phyloP scores from a whole-genome alignment of 2,329 filamentous ascomycete species.

The Claviceps fusiformis region DNA sequence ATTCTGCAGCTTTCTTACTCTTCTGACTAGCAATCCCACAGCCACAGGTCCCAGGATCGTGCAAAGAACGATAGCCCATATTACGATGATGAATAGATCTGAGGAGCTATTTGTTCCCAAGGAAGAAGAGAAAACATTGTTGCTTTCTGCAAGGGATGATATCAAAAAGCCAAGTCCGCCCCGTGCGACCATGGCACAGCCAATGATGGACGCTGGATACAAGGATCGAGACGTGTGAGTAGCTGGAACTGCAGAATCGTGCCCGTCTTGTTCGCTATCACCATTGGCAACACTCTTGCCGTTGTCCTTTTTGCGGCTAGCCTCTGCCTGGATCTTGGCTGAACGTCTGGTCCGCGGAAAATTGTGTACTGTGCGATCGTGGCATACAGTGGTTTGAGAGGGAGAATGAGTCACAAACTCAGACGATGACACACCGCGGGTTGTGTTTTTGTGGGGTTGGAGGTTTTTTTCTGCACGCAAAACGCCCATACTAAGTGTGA shows the following conservation, averaged over 20 bases:
- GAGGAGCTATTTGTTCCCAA: slow-evolving; percentile 11
- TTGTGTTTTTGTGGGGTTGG: background rate
- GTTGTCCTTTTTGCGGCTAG: background rate
- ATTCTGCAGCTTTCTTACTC: slow-evolving; percentile 21
- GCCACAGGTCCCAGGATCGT: slow-evolving; percentile 37
- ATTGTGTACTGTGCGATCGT: background rate
- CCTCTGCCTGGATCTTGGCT: background rate
- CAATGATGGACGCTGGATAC: slow-evolving; percentile 54
- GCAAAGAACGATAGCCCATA: slow-evolving; percentile 42
- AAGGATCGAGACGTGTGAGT: slow-evolving; percentile 43
- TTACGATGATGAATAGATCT: slow-evolving; percentile 37
- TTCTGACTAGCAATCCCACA: slow-evolving; percentile 32
- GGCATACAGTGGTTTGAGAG: background rate
- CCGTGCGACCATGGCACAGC: slow-evolving; percentile 57
- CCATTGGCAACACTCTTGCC: background rate
- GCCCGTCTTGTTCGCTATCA: background rate
- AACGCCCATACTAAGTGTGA: background rate
- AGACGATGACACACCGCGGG: background rate
- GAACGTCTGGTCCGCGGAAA: background rate
- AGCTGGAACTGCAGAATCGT: slow-evolving; percentile 1
- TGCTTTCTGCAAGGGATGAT: slow-evolving; percentile 49
- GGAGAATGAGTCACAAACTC: background rate
- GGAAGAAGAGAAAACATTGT: slow-evolving; percentile 24
- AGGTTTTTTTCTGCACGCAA: background rate
- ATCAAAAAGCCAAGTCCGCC: slow-evolving; percentile 73